Percentiles rank a stretch among this genome's conserved stretches.
These are phyloP conservation scores for Lactuca saligna DNA, from an alignment of 129 eudicot genomes.

Conservation along the genomic window DNA sequence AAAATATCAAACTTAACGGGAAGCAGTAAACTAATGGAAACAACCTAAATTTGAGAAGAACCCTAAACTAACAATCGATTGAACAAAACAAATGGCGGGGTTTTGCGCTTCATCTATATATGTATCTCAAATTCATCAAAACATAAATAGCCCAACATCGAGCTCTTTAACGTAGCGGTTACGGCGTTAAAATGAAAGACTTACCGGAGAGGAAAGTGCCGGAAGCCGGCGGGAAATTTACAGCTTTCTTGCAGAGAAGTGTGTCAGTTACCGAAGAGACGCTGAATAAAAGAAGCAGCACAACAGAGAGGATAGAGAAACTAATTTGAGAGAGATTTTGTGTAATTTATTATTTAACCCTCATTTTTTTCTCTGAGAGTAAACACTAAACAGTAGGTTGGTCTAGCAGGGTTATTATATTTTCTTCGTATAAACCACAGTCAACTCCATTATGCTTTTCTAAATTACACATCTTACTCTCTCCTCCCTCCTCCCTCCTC, in stretches of 20 bases:
- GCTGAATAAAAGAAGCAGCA: conserved; percentile 23
- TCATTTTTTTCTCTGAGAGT: background rate
- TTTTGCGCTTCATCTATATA: conserved; percentile 16
- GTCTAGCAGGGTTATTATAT: conserved; percentile 14
- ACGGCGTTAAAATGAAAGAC: conserved; percentile 22
- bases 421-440: background rate
- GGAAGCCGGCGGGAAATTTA: conserved; percentile 35
- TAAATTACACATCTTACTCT: conserved; percentile 7
- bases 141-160: conserved; percentile 8
- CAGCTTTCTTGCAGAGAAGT: conserved; percentile 28
- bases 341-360: conserved; percentile 17
- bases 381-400: background rate
- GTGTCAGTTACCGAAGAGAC: conserved; percentile 57
- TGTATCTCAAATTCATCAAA: conserved; percentile 12
- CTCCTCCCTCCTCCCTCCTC: background rate
- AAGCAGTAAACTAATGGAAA: background rate
- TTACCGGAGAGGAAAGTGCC: conserved; percentile 35
- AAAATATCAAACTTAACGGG: conserved; percentile 11
- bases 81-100: conserved; percentile 22
- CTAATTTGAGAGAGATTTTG: background rate
- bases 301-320: conserved; percentile 20
- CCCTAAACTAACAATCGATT: conserved; percentile 19
- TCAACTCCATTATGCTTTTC: conserved; percentile 9
- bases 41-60: conserved; percentile 7
- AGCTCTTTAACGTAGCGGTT: conserved; percentile 6